A percentile compares a stretch with the other conserved stretches of the same genome.
Evolutionary conservation across 495 filamentous ascomycete species (phyloP).

Genomic region (Aspergillus saccharolyticus): DNA sequence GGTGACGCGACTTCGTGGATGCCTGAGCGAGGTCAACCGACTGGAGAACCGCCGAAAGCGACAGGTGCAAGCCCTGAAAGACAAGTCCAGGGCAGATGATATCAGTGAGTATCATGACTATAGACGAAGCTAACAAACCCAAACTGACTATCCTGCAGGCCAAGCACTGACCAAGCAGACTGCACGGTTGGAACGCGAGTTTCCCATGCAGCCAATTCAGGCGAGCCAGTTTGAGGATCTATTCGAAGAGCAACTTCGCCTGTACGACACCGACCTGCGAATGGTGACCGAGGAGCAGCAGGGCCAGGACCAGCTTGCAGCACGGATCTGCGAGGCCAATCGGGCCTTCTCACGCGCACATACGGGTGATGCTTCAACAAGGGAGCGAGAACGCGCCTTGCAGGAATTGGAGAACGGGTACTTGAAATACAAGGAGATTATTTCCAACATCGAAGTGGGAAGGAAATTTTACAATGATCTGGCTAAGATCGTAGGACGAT

Average conservation of each 20-base stretch:
- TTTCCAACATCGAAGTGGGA: conserved; percentile 81
- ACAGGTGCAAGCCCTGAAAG: conserved; percentile 67
- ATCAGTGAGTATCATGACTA: conserved; percentile 54
- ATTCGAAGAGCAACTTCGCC: conserved; percentile 72
- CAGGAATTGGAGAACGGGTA: conserved; percentile 91
- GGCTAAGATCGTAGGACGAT: conserved; percentile 71
- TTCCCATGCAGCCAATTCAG: conserved; percentile 76
- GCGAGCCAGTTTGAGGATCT: conserved; percentile 86
- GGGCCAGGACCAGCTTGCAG: conserved; percentile 69
- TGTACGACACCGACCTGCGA: conserved; percentile 73
- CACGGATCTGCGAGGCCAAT: conserved; percentile 69
- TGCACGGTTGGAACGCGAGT: conserved; percentile 76
- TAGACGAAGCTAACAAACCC: neutral
- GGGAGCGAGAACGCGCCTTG: conserved; percentile 77
- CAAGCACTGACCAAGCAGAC: conserved; percentile 74
- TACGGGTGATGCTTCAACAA: conserved; percentile 65
- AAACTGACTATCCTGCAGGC: conserved; percentile 31
- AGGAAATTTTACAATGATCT: conserved; percentile 97
- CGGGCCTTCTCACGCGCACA: conserved; percentile 65
- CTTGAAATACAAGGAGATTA: conserved; percentile 90
- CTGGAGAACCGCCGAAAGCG: conserved; percentile 72
- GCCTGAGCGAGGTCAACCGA: conserved; percentile 75
- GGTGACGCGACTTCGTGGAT: conserved; percentile 63
- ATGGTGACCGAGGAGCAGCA: conserved; percentile 63
- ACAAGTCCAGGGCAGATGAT: conserved; percentile 81